Conservation (phyloP, 768 basidiomycete genomes). For the Leucocoprinus leucothites region DNA sequence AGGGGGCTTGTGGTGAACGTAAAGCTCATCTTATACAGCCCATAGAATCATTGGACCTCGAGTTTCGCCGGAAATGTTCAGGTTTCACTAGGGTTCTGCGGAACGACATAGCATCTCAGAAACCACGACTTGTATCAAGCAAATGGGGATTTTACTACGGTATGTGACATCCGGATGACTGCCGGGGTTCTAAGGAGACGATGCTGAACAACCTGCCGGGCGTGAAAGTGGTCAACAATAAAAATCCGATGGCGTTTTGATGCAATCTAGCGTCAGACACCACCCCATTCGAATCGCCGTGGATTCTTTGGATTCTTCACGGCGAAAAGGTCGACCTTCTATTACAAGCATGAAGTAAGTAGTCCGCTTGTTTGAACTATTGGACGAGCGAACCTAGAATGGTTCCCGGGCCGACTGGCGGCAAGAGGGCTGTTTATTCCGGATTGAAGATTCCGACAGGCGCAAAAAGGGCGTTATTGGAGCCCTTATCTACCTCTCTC, state of each 20-base stretch:
- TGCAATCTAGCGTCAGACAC: neutral
- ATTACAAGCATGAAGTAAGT: neutral
- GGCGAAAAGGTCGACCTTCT: neutral
- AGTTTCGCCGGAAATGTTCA: neutral
- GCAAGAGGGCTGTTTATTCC: neutral
- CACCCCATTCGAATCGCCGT: neutral
- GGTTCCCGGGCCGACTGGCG: neutral
- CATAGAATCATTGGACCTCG: neutral
- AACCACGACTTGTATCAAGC: neutral
- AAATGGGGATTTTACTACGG: neutral
- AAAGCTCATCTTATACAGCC: neutral
- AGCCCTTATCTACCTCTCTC: neutral
- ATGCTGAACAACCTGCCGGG: neutral
- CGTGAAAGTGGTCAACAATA: neutral
- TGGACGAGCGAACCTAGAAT: neutral
- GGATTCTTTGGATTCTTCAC: conserved; percentile 10
- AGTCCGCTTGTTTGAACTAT: neutral
- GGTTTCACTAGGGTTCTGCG: neutral
- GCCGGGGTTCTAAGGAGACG: neutral
- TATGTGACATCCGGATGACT: neutral
- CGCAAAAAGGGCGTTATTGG: neutral
- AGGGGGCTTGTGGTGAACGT: neutral
- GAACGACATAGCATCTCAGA: neutral
- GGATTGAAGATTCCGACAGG: neutral
- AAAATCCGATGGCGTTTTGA: neutral